These are phyloP conservation scores for Cystofilobasidium capitatum DNA, from an alignment of 768 basidiomycete genomes.

Conservation along the genomic window DNA sequence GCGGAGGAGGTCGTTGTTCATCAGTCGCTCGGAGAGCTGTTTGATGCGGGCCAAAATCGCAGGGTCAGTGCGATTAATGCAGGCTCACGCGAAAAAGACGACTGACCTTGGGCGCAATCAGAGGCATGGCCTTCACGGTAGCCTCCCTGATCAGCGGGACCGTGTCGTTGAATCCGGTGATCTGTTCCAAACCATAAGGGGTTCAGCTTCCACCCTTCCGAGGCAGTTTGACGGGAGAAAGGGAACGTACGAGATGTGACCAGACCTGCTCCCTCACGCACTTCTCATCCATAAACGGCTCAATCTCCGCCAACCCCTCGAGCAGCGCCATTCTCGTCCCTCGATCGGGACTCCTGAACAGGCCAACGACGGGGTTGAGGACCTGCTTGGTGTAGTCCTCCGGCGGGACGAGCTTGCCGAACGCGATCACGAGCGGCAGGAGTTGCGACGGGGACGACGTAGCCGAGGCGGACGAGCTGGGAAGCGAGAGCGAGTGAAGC, in stretches of 20 bases:
- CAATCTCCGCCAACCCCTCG: slow-evolving; percentile 72
- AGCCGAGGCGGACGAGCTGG: slow-evolving; percentile 18
- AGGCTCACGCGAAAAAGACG: not conserved
- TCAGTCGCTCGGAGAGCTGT: slow-evolving; percentile 76
- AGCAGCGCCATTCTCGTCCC: slow-evolving; percentile 89
- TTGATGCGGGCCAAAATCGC: slow-evolving; percentile 4
- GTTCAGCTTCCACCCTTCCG: not conserved
- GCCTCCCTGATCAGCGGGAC: slow-evolving; percentile 90
- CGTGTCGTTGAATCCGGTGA: slow-evolving; percentile 91
- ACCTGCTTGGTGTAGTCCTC: slow-evolving; percentile 56
- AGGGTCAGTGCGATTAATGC: not conserved
- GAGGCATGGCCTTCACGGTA: slow-evolving; percentile 75
- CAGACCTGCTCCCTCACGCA: slow-evolving; percentile 79
- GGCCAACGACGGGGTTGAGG: slow-evolving; percentile 66
- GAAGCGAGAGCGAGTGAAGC: slow-evolving; percentile 38
- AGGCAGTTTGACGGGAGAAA: not conserved
- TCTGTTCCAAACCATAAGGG: slow-evolving; percentile 44
- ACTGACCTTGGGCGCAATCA: slow-evolving; percentile 71
- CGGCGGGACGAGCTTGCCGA: slow-evolving; percentile 33
- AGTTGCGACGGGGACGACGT: slow-evolving; percentile 19
- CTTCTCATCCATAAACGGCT: slow-evolving; percentile 76
- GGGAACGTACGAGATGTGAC: slow-evolving; percentile 67
- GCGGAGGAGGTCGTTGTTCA: slow-evolving; percentile 93
- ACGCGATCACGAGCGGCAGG: slow-evolving; percentile 45
- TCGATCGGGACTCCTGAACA: slow-evolving; percentile 81